Percentiles rank a stretch among this genome's conserved stretches.
These are phyloP conservation scores for Serendipita indica DNA, from an alignment of 768 basidiomycete species.

Conservation along the genomic window DNA sequence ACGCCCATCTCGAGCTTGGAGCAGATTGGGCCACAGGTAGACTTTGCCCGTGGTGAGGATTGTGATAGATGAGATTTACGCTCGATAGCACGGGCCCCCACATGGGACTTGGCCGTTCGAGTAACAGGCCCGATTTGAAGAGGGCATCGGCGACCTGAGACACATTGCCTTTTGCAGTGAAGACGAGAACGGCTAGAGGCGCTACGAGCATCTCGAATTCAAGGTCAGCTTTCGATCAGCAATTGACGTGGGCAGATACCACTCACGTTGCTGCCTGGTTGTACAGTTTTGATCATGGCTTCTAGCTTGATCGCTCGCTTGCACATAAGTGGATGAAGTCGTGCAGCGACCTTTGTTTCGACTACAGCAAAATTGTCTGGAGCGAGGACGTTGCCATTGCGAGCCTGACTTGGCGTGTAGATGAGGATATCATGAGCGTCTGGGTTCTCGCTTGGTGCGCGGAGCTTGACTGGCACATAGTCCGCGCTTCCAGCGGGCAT, in stretches of 20 bases:
- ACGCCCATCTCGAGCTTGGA: slow-evolving; percentile 35
- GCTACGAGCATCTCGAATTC: slow-evolving; percentile 57
- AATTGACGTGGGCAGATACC: slow-evolving; percentile 16
- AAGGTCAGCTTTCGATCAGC: slow-evolving; percentile 13
- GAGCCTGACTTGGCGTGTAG: slow-evolving; percentile 40
- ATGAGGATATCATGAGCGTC: slow-evolving; percentile 50
- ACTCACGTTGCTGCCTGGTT: slow-evolving; percentile 13
- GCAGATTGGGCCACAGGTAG: background rate
- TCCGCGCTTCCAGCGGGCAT: slow-evolving; percentile 32
- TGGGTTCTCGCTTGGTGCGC: slow-evolving; percentile 36
- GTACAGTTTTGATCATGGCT: slow-evolving; percentile 37
- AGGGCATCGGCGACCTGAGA: slow-evolving; percentile 65
- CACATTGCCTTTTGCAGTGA: slow-evolving; percentile 90
- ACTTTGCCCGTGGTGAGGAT: slow-evolving; percentile 52
- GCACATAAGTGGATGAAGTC: slow-evolving; percentile 69
- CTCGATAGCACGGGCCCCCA: slow-evolving; percentile 38
- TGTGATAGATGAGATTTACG: slow-evolving; percentile 56
- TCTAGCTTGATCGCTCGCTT: slow-evolving; percentile 35
- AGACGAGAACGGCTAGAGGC: slow-evolving; percentile 72
- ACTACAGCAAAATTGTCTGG: slow-evolving; percentile 65
- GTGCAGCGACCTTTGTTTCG: slow-evolving; percentile 69
- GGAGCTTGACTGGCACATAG: slow-evolving; percentile 55
- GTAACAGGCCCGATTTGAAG: slow-evolving; percentile 46
- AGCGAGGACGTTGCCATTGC: slow-evolving; percentile 36
- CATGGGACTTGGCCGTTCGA: slow-evolving; percentile 51